Evolutionary conservation across 139 green algal genomes (phyloP).

Genomic region (Coelastrella sp.): DNA sequence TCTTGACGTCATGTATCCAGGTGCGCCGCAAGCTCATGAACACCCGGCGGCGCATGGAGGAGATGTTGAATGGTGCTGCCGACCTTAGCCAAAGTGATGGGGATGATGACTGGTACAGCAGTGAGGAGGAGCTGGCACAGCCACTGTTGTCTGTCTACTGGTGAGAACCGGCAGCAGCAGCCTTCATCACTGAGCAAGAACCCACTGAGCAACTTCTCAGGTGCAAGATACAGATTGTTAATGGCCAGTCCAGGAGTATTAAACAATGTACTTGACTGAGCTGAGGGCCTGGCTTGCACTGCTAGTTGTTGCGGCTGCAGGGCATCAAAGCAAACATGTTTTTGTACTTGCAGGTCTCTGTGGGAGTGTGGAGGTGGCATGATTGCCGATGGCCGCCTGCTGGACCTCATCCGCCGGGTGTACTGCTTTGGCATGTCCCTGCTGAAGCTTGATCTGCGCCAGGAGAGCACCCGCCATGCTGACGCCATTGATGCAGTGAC

Average conservation of each 20-base stretch:
- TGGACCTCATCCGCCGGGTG: conserved; percentile 92
- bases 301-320: too few species aligned
- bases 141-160: conserved; percentile 89
- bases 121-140: conserved; percentile 82
- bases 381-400: conserved; percentile 91
- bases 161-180: conserved; percentile 37
- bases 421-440: conserved; percentile 92
- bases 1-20: conserved; percentile 48
- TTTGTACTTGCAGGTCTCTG: conserved; percentile 66
- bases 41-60: conserved; percentile 89
- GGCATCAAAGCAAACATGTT: background rate
- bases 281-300: too few species aligned
- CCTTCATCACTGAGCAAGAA: too few species aligned
- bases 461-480: conserved; percentile 88
- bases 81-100: conserved; percentile 15
- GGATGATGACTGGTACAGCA: conserved; percentile 62
- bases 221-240: too few species aligned
- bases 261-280: too few species aligned
- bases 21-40: conserved; percentile 88
- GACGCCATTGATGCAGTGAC: conserved; percentile 92
- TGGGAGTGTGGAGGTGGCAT: conserved; percentile 88
- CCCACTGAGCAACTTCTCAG: too few species aligned
- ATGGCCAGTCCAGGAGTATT: too few species aligned
- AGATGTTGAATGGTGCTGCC: conserved; percentile 69
- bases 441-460: conserved; percentile 96